Evolutionary conservation across 306 rosid species (phyloP).

Genomic region (Sicyos edulis): DNA sequence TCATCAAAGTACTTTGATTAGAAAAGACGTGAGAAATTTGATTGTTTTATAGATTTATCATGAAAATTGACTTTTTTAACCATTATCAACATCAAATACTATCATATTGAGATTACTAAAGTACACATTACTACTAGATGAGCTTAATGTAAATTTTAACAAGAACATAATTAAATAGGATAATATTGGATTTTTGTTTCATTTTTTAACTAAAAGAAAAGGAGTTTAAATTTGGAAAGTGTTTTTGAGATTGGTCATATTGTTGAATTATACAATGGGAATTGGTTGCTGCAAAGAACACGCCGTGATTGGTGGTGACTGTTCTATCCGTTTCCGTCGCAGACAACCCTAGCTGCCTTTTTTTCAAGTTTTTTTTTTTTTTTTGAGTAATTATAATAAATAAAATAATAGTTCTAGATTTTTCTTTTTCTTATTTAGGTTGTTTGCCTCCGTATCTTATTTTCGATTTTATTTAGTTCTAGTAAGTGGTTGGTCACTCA

Average conservation of each 20-base stretch:
- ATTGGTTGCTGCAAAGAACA: conserved; percentile 27
- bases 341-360: background rate
- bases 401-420: background rate
- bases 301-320: conserved; percentile 40
- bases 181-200: no score
- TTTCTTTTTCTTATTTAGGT: background rate
- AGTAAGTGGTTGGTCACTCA: no score
- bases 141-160: background rate
- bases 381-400: background rate
- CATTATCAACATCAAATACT: background rate
- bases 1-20: background rate
- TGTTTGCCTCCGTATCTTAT: no score
- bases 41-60: background rate
- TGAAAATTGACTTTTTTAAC: background rate
- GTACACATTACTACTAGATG: background rate
- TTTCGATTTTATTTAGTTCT: no score
- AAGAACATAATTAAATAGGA: background rate
- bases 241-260: no score
- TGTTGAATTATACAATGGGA: no score
- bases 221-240: no score
- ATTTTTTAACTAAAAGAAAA: no score
- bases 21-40: background rate
- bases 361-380: no score
- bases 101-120: background rate
- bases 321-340: background rate